A percentile compares a stretch with the other conserved stretches of the same genome.
phyloP scores from a whole-genome alignment of 2,329 filamentous ascomycete species.

The Fusarium fracticaudum region DNA sequence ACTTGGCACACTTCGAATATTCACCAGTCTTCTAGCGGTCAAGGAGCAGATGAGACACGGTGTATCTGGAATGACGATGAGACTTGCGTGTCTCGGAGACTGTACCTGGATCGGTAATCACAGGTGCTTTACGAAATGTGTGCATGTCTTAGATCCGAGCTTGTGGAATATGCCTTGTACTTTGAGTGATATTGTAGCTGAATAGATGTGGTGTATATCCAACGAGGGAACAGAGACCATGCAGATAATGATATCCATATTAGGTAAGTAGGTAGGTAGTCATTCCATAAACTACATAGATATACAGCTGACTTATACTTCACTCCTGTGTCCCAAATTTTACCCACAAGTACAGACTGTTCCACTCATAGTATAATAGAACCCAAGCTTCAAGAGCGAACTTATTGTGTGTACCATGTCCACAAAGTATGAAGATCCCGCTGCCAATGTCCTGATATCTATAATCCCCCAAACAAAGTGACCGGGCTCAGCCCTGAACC shows the following conservation, averaged over 20 bases:
- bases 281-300: slow-evolving; percentile 1
- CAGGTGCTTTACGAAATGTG: not conserved
- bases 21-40: not conserved
- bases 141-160: slow-evolving; percentile 7
- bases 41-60: not conserved
- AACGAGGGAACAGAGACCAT: not conserved
- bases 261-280: not conserved
- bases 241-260: not conserved
- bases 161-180: not conserved
- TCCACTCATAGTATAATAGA: not conserved
- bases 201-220: not conserved
- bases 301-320: not conserved
- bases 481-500: not conserved
- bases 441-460: slow-evolving; percentile 21
- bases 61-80: slow-evolving; percentile 22
- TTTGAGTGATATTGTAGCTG: not conserved
- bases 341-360: not conserved
- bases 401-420: slow-evolving; percentile 6
- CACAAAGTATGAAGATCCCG: not conserved
- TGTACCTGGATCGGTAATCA: not conserved
- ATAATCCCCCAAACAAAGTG: not conserved
- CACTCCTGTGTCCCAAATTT: not conserved
- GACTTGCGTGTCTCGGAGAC: slow-evolving; percentile 23
- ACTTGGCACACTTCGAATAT: not conserved
- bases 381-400: not conserved